Base-by-base conservation (phyloP, 768 basidiomycete species). In the Lactarius trivialis region DNA sequence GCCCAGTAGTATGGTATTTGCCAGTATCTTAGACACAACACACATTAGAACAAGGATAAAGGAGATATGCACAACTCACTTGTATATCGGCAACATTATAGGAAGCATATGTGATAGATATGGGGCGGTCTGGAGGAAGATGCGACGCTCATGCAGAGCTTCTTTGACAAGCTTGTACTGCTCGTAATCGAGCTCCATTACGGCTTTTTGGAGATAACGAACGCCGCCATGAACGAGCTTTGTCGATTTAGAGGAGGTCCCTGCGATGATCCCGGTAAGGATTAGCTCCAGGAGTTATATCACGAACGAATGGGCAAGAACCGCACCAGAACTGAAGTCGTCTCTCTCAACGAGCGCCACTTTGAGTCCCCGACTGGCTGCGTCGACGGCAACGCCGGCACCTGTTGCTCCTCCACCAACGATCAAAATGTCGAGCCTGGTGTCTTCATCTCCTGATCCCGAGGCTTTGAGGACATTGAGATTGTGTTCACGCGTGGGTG, bases 201-300 rank as follows among this genome's bases (percentile, higher is more conserved):
- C 82, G 3, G 96, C 96, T 71, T 98, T 99, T 70, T 99, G 96
- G 12, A 99, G 83, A 74, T 99, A 99, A 1, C 96, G 85, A 2
- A 98, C 96, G 41, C 96, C 96, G 17, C 96, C 96, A 75, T 99
- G 97, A 0, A 99, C 96, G 56, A 99, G 86, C 73, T 99, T 98
- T 1, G 97, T 98, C 8, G 93, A 94, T 71, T 98, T 98, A 7
- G 93, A 96, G 0, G 93, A 96, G 0, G 96, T 97, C 19, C 95
- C 93, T 92, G 69, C 12, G 37, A 7, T 28, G 39, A 36, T 0
- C n/a, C 12, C 43, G 12, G 17, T 52, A 39, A 41, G 15, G 2
- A 36, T 53, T 30, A 36, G 41, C 26, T 5, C 12, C 21, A 50
- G 54, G 8, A 30, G 26, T 24, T 26, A 49, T 54, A 21, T 32